These are phyloP conservation scores for Pseudopyricularia cyperi DNA, from an alignment of 2,329 filamentous ascomycete genomes.

Conservation along the genomic window DNA sequence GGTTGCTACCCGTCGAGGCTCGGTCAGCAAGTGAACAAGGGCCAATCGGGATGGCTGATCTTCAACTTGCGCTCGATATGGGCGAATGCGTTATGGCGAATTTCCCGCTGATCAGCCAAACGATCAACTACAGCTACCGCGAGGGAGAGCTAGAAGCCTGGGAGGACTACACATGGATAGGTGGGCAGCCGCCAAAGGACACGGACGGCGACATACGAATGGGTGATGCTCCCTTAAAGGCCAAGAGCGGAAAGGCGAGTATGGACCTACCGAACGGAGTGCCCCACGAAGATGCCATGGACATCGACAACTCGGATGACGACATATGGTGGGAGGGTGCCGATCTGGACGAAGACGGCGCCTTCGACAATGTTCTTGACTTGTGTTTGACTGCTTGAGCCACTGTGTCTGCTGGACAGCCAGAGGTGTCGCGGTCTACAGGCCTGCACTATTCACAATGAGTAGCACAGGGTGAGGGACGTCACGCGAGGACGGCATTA, in stretches of 20 bases:
- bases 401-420: background rate
- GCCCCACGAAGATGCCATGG: slow-evolving; percentile 40
- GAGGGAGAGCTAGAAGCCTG: slow-evolving; percentile 64
- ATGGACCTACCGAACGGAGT: slow-evolving; percentile 30
- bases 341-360: slow-evolving; percentile 33
- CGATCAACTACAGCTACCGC: slow-evolving; percentile 56
- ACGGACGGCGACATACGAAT: slow-evolving; percentile 17
- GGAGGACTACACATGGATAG: slow-evolving; percentile 43
- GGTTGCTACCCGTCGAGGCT: slow-evolving; percentile 68
- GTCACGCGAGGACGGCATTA: background rate
- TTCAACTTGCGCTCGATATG: slow-evolving; percentile 63
- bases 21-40: slow-evolving; percentile 61
- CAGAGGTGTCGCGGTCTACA: background rate
- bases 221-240: slow-evolving; percentile 18
- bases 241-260: slow-evolving; percentile 15
- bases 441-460: background rate
- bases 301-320: slow-evolving; percentile 38
- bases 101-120: slow-evolving; percentile 62
- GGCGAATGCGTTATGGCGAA: slow-evolving; percentile 64
- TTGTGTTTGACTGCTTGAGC: slow-evolving; percentile 31
- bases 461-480: background rate
- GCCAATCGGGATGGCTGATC: slow-evolving; percentile 63
- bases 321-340: slow-evolving; percentile 52
- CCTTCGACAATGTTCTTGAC: slow-evolving; percentile 43
- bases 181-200: slow-evolving; percentile 14